These are phyloP conservation scores for Fusarium avenaceum DNA, from an alignment of 2,329 filamentous ascomycete genomes.

Conservation along the genomic window DNA sequence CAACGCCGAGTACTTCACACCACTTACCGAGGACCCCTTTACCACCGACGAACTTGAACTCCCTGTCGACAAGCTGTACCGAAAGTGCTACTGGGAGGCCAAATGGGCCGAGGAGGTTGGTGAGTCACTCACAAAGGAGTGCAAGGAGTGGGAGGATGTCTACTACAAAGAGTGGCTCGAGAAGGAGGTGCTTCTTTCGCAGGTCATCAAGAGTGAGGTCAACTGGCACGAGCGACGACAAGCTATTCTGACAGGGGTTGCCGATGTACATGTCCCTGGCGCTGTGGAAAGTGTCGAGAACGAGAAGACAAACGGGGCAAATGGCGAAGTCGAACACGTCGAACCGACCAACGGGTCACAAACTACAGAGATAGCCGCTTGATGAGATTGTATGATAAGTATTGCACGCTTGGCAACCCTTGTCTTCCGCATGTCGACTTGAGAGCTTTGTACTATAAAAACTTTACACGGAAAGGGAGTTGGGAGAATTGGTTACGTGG, in stretches of 20 bases:
- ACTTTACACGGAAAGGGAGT: constrained; percentile 42
- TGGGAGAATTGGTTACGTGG: constrained; percentile 43
- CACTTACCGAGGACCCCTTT: constrained; percentile 71
- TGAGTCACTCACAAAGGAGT: constrained; percentile 73
- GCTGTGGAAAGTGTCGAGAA: constrained; percentile 48
- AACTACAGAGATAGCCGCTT: constrained; percentile 14
- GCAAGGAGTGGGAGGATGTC: constrained; percentile 73
- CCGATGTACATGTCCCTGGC: constrained; percentile 59
- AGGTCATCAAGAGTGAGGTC: constrained; percentile 75
- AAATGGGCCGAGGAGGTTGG: constrained; percentile 79
- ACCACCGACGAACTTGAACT: constrained; percentile 73
- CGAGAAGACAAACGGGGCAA: constrained; percentile 44
- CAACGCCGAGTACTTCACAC: constrained; percentile 70
- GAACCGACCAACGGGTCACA: constrained; percentile 24
- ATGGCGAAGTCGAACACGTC: constrained; percentile 25
- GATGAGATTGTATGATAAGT: background rate
- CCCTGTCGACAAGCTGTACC: constrained; percentile 70
- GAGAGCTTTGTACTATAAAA: constrained; percentile 36
- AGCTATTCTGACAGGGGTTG: constrained; percentile 65
- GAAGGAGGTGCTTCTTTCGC: constrained; percentile 84
- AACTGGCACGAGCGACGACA: constrained; percentile 73
- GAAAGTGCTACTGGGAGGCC: constrained; percentile 77
- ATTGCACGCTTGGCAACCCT: background rate
- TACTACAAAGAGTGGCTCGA: constrained; percentile 82
- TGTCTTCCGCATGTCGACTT: background rate